These are phyloP conservation scores for Lophium mytilinum DNA, from an alignment of 495 filamentous ascomycete genomes.

Conservation along the genomic window DNA sequence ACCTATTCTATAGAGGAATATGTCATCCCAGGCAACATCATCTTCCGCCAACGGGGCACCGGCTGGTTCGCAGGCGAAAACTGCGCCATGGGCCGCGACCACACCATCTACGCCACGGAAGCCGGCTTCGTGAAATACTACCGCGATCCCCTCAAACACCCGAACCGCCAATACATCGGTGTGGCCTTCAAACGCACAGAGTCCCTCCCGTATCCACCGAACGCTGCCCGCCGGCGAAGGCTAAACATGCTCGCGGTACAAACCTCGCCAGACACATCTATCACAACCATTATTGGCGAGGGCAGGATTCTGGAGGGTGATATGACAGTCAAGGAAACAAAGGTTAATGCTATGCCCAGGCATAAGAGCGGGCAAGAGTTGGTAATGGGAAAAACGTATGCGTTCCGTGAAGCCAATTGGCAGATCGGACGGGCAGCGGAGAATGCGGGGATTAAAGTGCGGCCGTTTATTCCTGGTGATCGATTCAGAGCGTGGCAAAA, in stretches of 20 bases:
- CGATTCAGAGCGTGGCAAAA: slow-evolving; percentile 56
- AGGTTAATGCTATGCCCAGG: background rate
- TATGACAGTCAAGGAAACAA: slow-evolving; percentile 7
- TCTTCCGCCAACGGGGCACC: slow-evolving; percentile 93
- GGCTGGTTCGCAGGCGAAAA: slow-evolving; percentile 93
- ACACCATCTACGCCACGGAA: slow-evolving; percentile 83
- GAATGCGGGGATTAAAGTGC: slow-evolving; percentile 46
- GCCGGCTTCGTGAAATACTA: slow-evolving; percentile 95
- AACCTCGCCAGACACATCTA: background rate
- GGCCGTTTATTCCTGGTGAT: slow-evolving; percentile 47
- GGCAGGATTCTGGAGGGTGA: slow-evolving; percentile 4
- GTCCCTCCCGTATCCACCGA: slow-evolving; percentile 62
- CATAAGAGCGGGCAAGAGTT: background rate
- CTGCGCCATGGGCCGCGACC: slow-evolving; percentile 87
- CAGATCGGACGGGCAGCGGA: slow-evolving; percentile 65
- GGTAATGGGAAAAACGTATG: slow-evolving; percentile 11
- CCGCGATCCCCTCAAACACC: slow-evolving; percentile 68
- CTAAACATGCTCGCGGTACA: slow-evolving; percentile 56
- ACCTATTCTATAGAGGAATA: slow-evolving; percentile 56
- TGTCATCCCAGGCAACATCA: slow-evolving; percentile 91
- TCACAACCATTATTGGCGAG: background rate
- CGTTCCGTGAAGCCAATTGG: slow-evolving; percentile 71
- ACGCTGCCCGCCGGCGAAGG: slow-evolving; percentile 58
- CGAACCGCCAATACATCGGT: slow-evolving; percentile 84
- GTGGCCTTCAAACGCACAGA: slow-evolving; percentile 72